Evolutionary conservation across 257 asterid species (phyloP), one percentile per base, ranked within the genome.

Genomic region (Solanum ahanhuiri): DNA sequence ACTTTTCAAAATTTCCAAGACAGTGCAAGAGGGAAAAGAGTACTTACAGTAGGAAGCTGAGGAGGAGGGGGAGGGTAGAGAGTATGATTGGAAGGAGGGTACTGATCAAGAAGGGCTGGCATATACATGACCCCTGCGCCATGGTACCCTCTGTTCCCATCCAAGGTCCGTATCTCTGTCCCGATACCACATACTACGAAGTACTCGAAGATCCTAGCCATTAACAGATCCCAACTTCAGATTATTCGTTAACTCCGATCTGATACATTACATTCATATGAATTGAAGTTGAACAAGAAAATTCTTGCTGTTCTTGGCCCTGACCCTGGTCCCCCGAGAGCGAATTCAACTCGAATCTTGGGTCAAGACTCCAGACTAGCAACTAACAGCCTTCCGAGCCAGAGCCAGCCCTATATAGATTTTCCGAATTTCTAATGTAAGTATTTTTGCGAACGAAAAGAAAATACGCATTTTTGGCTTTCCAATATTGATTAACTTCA

Each of bases 141-240:
- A 70, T 93, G 95, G 93, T 87, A 95, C 15, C 98, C 98, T 64
- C 91, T 90, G 82, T 88, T 88, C 20, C 95, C 97, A 17, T 94
- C 98, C 1, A 94, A 90, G 35, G 98, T 93, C 20, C 98, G 96
- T 89, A 95, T 93, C 91, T 95, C 98, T 60, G 98, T 97, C 23
- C 98, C 98, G 43, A 95, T 86, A 30, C 98, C 98, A 88, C 98
- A 95, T 43, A 94, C 98, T 41, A 95, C 98, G 86, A 95, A 94
- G 91, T 95, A 95, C 91, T 95, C 98, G 85, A 95, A 95, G 89
- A 95, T 90, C 88, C 92, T 93, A 64, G 87, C 87, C 87, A 48
- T 81, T 81, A 18, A 4, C 83, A 48, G 83, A 77, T 77, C 83
- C 6, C 23, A 1, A 2, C 37, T 66, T 43, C 60, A 76, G 63